These are phyloP conservation scores for Komagataella mondaviorum DNA, from an alignment of 805 yeast species.

Conservation along the genomic window DNA sequence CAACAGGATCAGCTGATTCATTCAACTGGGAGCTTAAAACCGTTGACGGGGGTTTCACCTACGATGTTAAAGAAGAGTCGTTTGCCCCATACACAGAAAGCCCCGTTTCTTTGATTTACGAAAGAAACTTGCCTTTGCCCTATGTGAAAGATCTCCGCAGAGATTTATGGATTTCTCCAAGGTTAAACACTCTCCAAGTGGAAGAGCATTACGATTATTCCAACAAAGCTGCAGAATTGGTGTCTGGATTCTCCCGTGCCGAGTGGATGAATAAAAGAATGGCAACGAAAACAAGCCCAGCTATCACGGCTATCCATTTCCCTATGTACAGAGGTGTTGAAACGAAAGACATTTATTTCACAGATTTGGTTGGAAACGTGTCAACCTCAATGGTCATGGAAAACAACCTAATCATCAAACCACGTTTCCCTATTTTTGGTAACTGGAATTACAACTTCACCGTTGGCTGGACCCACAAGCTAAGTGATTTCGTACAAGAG, in stretches of 20 bases:
- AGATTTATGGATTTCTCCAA: slow-evolving; percentile 81
- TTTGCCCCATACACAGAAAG: slow-evolving; percentile 31
- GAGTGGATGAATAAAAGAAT: slow-evolving; percentile 56
- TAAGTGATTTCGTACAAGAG: slow-evolving; percentile 37
- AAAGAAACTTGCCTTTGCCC: slow-evolving; percentile 52
- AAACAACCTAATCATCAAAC: slow-evolving; percentile 46
- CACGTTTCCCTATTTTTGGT: slow-evolving; percentile 92
- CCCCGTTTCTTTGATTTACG: slow-evolving; percentile 46
- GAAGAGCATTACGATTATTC: slow-evolving; percentile 79
- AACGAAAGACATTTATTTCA: slow-evolving; percentile 59
- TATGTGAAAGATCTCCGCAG: slow-evolving; percentile 49
- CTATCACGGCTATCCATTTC: slow-evolving; percentile 47
- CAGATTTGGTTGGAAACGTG: slow-evolving; percentile 89
- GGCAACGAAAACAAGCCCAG: slow-evolving; percentile 38
- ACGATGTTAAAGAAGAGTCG: slow-evolving; percentile 25
- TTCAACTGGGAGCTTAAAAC: slow-evolving; percentile 1
- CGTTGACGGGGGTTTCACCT: slow-evolving; percentile 20
- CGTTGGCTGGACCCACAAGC: slow-evolving; percentile 73
- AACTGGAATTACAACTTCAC: slow-evolving; percentile 96
- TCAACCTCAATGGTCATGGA: slow-evolving; percentile 48
- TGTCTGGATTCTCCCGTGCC: slow-evolving; percentile 64
- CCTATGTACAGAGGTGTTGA: slow-evolving; percentile 27
- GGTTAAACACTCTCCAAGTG: slow-evolving; percentile 57
- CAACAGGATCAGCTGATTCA: not conserved
- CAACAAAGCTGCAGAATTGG: slow-evolving; percentile 62